These are phyloP conservation scores for Zygoascus biomembranicola DNA, from an alignment of 805 yeast genomes.

Conservation along the genomic window DNA sequence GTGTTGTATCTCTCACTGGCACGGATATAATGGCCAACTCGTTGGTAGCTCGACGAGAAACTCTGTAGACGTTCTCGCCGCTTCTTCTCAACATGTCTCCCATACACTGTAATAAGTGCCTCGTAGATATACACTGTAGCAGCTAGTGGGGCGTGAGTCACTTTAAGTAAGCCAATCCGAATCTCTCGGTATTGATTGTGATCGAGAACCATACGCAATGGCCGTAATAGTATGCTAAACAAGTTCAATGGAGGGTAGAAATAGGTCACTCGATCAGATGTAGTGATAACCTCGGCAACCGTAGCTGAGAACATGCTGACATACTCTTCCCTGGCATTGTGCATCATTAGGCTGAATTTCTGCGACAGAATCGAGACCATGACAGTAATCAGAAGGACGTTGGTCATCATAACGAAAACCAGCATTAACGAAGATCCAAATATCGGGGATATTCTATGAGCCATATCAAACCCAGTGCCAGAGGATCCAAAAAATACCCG, in stretches of 20 bases:
- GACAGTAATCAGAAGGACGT: constrained; percentile 26
- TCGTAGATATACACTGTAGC: constrained; percentile 20
- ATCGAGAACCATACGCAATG: constrained; percentile 19
- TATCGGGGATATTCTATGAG: constrained; percentile 22
- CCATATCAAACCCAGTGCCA: constrained; percentile 26
- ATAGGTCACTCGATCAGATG: constrained; percentile 26
- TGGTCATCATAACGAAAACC: constrained; percentile 25
- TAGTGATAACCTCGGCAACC: constrained; percentile 26
- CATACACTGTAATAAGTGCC: not conserved
- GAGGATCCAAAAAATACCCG: constrained; percentile 29
- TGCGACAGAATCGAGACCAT: constrained; percentile 29
- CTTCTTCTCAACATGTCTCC: not conserved
- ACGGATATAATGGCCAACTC: not conserved
- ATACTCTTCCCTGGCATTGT: constrained; percentile 29
- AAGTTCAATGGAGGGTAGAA: constrained; percentile 28
- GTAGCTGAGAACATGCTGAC: constrained; percentile 23
- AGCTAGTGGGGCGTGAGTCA: constrained; percentile 26
- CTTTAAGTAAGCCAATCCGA: constrained; percentile 21
- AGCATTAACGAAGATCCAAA: constrained; percentile 29
- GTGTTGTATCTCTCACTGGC: not conserved
- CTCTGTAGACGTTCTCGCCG: not conserved
- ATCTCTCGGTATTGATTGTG: constrained; percentile 20
- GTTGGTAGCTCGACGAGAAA: not conserved
- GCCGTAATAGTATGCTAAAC: constrained; percentile 22
- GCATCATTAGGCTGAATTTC: constrained; percentile 25